Conservation (phyloP, 306 rosid genomes). For the Abrus pulchellus region DNA sequence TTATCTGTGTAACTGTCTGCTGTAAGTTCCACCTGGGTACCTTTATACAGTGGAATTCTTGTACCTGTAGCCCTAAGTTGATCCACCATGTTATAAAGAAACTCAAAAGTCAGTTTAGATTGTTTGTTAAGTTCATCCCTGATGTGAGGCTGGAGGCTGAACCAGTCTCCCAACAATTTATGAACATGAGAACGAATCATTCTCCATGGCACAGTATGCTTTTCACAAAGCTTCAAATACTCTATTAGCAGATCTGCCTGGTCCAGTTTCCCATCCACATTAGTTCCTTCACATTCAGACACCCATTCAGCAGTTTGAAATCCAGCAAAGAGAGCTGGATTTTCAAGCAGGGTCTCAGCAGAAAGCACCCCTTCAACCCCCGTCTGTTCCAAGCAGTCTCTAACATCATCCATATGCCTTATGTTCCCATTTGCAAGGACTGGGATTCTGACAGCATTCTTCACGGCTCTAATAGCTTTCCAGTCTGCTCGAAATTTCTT, state of each 20-base stretch:
- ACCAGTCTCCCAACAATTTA: slow-evolving; percentile 94
- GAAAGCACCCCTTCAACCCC: slow-evolving; percentile 68
- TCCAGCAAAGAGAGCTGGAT: slow-evolving; percentile 95
- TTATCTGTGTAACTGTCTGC: slow-evolving; percentile 37
- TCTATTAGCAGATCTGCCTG: slow-evolving; percentile 84
- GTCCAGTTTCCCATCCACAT: slow-evolving; percentile 67
- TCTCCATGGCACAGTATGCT: slow-evolving; percentile 89
- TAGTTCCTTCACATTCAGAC: slow-evolving; percentile 50
- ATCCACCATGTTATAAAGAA: slow-evolving; percentile 78
- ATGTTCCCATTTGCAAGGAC: slow-evolving; percentile 64
- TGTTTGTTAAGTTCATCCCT: slow-evolving; percentile 91
- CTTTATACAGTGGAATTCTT: slow-evolving; percentile 82
- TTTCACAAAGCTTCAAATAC: slow-evolving; percentile 88
- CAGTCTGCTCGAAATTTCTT: slow-evolving; percentile 91
- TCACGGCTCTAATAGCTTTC: slow-evolving; percentile 86
- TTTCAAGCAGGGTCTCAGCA: slow-evolving; percentile 86
- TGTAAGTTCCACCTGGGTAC: slow-evolving; percentile 28
- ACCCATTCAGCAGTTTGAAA: slow-evolving; percentile 78
- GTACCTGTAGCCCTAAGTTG: slow-evolving; percentile 75
- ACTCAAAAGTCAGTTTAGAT: slow-evolving; percentile 79
- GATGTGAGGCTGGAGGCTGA: slow-evolving; percentile 86
- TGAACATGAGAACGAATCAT: slow-evolving; percentile 95
- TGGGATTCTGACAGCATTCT: slow-evolving; percentile 76
- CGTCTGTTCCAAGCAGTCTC: slow-evolving; percentile 58
- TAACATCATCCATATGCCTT: slow-evolving; percentile 63